These are phyloP conservation scores for Apiospora rasikravindrae DNA, from an alignment of 2,329 filamentous ascomycete genomes.

Conservation along the genomic window DNA sequence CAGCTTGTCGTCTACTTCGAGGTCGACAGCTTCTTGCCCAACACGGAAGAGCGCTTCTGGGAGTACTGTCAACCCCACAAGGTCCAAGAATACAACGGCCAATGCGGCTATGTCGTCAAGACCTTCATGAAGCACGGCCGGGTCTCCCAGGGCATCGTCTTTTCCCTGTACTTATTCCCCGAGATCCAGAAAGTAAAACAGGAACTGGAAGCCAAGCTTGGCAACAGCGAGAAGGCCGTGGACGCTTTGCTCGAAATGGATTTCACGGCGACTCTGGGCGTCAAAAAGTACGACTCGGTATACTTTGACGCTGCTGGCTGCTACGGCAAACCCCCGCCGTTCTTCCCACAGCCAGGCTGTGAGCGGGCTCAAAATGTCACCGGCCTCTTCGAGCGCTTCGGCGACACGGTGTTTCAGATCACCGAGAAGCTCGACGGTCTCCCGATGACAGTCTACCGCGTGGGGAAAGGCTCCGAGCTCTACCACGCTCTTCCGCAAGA, in stretches of 20 bases:
- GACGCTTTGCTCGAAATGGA: slow-evolving; percentile 28
- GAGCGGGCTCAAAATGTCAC: slow-evolving; percentile 35
- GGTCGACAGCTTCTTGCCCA: slow-evolving; percentile 40
- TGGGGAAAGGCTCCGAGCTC: slow-evolving; percentile 31
- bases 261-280: slow-evolving; percentile 34
- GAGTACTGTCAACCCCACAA: slow-evolving; percentile 24
- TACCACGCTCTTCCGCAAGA: slow-evolving; percentile 25
- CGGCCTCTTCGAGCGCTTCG: slow-evolving; percentile 24
- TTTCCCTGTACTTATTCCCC: slow-evolving; percentile 28
- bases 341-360: slow-evolving; percentile 36
- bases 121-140: slow-evolving; percentile 26
- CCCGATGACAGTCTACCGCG: slow-evolving; percentile 38
- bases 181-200: slow-evolving; percentile 27
- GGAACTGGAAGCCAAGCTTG: slow-evolving; percentile 26
- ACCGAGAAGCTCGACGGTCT: slow-evolving; percentile 42
- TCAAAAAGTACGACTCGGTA: slow-evolving; percentile 36
- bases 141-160: slow-evolving; percentile 39
- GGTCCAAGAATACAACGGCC: slow-evolving; percentile 23
- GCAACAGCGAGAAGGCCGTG: slow-evolving; percentile 21
- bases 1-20: slow-evolving; percentile 40
- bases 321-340: slow-evolving; percentile 31
- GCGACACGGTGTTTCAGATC: slow-evolving; percentile 32
- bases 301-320: slow-evolving; percentile 9
- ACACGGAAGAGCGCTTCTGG: slow-evolving; percentile 28
- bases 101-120: slow-evolving; percentile 33